Percentiles rank a stretch among this genome's conserved stretches.
Conservation (phyloP, 2,329 filamentous ascomycete genomes). For the Microsporum audouinii region DNA sequence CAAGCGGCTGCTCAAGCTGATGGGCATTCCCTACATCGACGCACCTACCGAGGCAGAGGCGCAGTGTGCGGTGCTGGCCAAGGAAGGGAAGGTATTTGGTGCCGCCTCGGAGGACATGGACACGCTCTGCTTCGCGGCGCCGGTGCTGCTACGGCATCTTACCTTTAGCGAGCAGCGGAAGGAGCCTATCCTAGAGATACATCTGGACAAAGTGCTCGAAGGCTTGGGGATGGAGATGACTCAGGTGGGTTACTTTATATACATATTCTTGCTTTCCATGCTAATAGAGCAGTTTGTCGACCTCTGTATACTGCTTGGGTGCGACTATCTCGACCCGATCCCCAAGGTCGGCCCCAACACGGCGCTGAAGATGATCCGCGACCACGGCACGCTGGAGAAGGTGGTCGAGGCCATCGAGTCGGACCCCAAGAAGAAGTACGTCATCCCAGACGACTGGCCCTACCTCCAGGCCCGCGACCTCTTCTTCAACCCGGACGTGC, state of each 20-base stretch:
- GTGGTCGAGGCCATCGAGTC: slow-evolving; percentile 71
- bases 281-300: slow-evolving; percentile 65
- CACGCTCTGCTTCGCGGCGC: slow-evolving; percentile 86
- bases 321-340: slow-evolving; percentile 93
- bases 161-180: slow-evolving; percentile 97
- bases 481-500: slow-evolving; percentile 85
- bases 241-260: slow-evolving; percentile 46
- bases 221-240: slow-evolving; percentile 77
- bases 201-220: slow-evolving; percentile 73
- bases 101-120: slow-evolving; percentile 99
- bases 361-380: slow-evolving; percentile 84
- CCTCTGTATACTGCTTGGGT: slow-evolving; percentile 91
- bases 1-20: slow-evolving; percentile 77
- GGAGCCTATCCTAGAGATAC: slow-evolving; percentile 93
- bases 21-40: slow-evolving; percentile 92
- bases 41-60: slow-evolving; percentile 96
- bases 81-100: slow-evolving; percentile 89
- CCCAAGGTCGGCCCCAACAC: slow-evolving; percentile 89
- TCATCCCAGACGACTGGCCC: slow-evolving; percentile 91
- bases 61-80: slow-evolving; percentile 81
- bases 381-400: slow-evolving; percentile 77
- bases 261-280: not conserved
- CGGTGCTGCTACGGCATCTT: slow-evolving; percentile 79
- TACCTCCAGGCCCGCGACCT: slow-evolving; percentile 82
- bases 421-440: slow-evolving; percentile 67